Evolutionary conservation across 164 flowering plant genomes (phyloP).

Genomic region (Piper longum): DNA sequence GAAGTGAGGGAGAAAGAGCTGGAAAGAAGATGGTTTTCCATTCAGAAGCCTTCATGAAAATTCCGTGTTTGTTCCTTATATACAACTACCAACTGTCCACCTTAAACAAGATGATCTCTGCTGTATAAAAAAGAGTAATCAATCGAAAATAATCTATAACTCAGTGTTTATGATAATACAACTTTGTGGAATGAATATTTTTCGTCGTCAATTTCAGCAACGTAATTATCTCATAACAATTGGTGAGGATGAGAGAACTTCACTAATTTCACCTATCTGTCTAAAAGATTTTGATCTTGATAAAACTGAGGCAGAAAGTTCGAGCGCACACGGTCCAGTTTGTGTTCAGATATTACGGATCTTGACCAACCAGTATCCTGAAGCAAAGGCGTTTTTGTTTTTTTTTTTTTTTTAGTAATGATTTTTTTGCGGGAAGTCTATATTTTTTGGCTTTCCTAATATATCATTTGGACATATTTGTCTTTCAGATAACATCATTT

Average conservation of each 20-base stretch:
- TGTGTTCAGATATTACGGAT: constrained; percentile 78
- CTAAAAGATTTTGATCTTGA: constrained; percentile 92
- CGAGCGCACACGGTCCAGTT: constrained; percentile 69
- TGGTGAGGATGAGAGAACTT: constrained; percentile 80
- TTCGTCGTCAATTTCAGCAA: constrained; percentile 40
- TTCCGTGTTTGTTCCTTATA: too few species aligned
- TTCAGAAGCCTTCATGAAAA: too few species aligned
- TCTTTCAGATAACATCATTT: constrained; percentile 78
- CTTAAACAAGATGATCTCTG: too few species aligned
- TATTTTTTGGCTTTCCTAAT: background rate
- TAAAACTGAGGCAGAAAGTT: constrained; percentile 70
- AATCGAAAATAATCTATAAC: background rate
- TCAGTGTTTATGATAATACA: background rate
- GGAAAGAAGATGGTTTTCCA: too few species aligned
- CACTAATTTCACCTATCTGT: constrained; percentile 59
- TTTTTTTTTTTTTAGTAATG: background rate
- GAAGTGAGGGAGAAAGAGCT: too few species aligned
- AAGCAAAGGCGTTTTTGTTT: constrained; percentile 53
- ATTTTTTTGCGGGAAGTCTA: background rate
- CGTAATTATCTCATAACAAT: constrained; percentile 72
- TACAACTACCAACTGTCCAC: too few species aligned
- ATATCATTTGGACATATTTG: background rate
- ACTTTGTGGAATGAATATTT: constrained; percentile 1
- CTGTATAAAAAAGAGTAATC: too few species aligned
- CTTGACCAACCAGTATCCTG: constrained; percentile 83